phyloP scores from a whole-genome alignment of 257 asterid genomes.

The Avicennia marina region DNA sequence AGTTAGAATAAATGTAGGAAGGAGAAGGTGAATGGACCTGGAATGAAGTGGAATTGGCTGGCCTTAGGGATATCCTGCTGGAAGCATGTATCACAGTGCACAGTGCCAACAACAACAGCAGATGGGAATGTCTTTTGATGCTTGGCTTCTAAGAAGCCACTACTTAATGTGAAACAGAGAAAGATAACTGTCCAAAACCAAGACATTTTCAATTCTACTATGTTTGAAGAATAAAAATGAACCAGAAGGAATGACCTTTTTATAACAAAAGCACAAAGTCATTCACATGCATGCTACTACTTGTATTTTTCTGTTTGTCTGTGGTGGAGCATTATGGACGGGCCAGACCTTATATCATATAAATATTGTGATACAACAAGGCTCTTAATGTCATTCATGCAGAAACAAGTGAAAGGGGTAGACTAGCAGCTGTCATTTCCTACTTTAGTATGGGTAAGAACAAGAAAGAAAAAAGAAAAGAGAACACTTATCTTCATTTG shows the following conservation, averaged over 20 bases:
- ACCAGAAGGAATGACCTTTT: background rate
- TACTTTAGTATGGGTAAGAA: background rate
- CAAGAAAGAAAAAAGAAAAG: background rate
- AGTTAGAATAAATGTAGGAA: too few species aligned
- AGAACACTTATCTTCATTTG: background rate
- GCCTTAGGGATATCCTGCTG: background rate
- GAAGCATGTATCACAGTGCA: constrained; percentile 47
- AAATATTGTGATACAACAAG: too few species aligned
- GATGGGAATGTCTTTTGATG: constrained; percentile 28
- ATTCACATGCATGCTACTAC: constrained; percentile 7
- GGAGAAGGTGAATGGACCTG: constrained; percentile 26
- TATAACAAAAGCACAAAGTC: background rate
- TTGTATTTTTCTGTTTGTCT: constrained; percentile 11
- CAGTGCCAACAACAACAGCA: constrained; percentile 50
- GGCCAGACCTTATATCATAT: too few species aligned
- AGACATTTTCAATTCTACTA: background rate
- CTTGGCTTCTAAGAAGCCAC: constrained; percentile 22
- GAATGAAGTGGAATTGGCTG: constrained; percentile 40
- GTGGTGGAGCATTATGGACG: background rate
- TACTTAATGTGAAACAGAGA: constrained; percentile 11
- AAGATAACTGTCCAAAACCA: constrained; percentile 24
- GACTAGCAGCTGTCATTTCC: constrained; percentile 9
- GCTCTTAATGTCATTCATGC: too few species aligned
- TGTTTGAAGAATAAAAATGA: background rate
- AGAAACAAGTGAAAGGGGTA: constrained; percentile 16